Conservation (phyloP, 2,329 filamentous ascomycete genomes). For the Exophiala sideris region DNA sequence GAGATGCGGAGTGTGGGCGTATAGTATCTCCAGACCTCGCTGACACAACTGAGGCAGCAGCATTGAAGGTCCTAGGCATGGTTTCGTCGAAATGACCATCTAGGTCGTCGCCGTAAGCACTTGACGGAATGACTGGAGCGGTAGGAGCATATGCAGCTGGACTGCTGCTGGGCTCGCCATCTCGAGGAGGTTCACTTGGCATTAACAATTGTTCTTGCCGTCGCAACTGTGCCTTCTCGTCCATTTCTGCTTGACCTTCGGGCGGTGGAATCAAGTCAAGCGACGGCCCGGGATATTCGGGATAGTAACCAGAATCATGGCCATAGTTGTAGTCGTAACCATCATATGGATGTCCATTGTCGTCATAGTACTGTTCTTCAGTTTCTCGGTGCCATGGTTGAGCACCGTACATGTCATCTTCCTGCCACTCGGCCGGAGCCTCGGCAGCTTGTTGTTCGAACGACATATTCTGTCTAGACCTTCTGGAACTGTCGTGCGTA, state of each 20-base stretch:
- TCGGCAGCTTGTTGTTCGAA: slow-evolving; percentile 7
- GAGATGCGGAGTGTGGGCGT: slow-evolving; percentile 23
- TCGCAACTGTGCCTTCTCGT: slow-evolving; percentile 78
- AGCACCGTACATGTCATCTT: slow-evolving; percentile 16
- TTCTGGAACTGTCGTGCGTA: slow-evolving; percentile 67
- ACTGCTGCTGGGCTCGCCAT: slow-evolving; percentile 46
- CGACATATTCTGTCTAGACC: slow-evolving; percentile 30
- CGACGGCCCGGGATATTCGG: slow-evolving; percentile 5
- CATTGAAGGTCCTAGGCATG: slow-evolving; percentile 21
- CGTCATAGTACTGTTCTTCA: slow-evolving; percentile 26
- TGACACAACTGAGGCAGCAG: slow-evolving; percentile 26
- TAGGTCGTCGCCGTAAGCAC: slow-evolving; percentile 30
- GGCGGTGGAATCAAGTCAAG: slow-evolving; percentile 35
- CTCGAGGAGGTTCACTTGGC: slow-evolving; percentile 70
- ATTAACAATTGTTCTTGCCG: slow-evolving; percentile 74
- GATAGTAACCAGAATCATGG: slow-evolving; percentile 12
- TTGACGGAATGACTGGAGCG: slow-evolving; percentile 44
- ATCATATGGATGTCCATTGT: slow-evolving; percentile 21
- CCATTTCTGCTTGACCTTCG: slow-evolving; percentile 60
- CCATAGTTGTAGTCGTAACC: slow-evolving; percentile 13
- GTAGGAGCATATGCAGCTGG: slow-evolving; percentile 38
- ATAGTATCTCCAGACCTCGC: slow-evolving; percentile 33
- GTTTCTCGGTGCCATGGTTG: slow-evolving; percentile 13
- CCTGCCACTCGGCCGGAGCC: slow-evolving; percentile 1
- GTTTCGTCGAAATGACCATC: slow-evolving; percentile 39